A percentile compares a stretch with the other conserved stretches of the same genome.
These are phyloP conservation scores for Dryas octopetala DNA, from an alignment of 306 rosid genomes.

Conservation along the genomic window DNA sequence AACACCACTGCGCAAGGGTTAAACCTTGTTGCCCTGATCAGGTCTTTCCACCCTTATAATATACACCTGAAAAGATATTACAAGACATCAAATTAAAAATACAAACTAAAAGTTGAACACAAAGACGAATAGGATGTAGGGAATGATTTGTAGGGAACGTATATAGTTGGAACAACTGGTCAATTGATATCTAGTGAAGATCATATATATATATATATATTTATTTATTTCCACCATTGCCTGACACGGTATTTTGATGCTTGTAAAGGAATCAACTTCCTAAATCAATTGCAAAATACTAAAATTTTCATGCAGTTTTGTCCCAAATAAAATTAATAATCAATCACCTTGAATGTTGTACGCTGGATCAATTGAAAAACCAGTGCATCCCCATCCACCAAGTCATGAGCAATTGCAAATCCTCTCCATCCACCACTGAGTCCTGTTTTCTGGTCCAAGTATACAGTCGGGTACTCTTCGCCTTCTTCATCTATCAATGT, in stretches of 20 bases:
- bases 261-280: neutral
- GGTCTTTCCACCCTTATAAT: conserved; percentile 53
- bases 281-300: neutral
- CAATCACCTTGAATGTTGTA: conserved; percentile 51
- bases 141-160: neutral
- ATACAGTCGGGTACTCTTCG: conserved; percentile 35
- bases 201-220: neutral
- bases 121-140: neutral
- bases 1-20: conserved; percentile 15
- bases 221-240: neutral
- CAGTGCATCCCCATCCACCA: conserved; percentile 66
- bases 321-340: neutral
- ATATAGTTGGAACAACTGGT: neutral
- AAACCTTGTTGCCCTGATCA: conserved; percentile 12
- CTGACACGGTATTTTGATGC: neutral
- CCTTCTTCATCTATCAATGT: conserved; percentile 47
- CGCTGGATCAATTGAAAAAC: conserved; percentile 56
- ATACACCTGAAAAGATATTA: conserved; percentile 52
- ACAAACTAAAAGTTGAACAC: neutral
- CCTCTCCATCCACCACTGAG: conserved; percentile 68
- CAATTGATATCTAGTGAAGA: neutral
- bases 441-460: conserved; percentile 41
- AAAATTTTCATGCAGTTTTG: neutral
- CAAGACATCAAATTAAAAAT: neutral
- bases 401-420: conserved; percentile 51